Evolutionary conservation across 2,329 filamentous ascomycete species (phyloP), one percentile per base, ranked within the genome.

Genomic region (Colletotrichum noveboracense): DNA sequence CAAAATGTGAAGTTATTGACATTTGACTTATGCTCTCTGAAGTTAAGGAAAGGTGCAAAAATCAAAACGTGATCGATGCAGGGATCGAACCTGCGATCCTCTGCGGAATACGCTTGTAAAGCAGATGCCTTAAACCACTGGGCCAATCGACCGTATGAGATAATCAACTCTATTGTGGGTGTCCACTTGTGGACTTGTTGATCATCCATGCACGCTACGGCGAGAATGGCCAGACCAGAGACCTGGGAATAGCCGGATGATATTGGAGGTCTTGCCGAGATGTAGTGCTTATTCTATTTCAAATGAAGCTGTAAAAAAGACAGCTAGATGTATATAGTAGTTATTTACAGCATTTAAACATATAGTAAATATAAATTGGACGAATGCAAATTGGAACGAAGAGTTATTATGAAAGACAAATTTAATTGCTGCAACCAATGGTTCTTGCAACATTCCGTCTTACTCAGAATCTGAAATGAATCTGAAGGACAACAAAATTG

Each of bases 51-150:
- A 48, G 18, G n/a, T 48, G 4, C 43, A 58, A 58, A 58, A 66
- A 74, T 76, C 77, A 76, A 71, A 18, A 12, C 9, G 0, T 85
- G 84, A 84, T 83, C 83, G 84, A 81, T 80, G 83, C 84, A 85
- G 85, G 85, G 83, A 81, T 86, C 84, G 84, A 86, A 86, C 84
- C 84, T 85, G 84, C 83, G 84, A 85, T 82, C 84, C 82, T 84
- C 80, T 83, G 83, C 81, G 84, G 3, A 9, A 28, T 13, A 58
- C 14, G 4, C 6, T 9, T 85, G 84, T 85, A 85, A 85, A 82
- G 80, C 83, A 83, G 79, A 83, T 81, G 82, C 81, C 81, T 80
- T 84, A 58, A 81, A 84, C 84, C 84, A 79, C 84, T 85, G 80
- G 81, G 81, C 84, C 81, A 84, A 79, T 80, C 82, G 82, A 82